Evolutionary conservation across 805 yeast species (phyloP).

Genomic region (Citeromyces nyonsensis): DNA sequence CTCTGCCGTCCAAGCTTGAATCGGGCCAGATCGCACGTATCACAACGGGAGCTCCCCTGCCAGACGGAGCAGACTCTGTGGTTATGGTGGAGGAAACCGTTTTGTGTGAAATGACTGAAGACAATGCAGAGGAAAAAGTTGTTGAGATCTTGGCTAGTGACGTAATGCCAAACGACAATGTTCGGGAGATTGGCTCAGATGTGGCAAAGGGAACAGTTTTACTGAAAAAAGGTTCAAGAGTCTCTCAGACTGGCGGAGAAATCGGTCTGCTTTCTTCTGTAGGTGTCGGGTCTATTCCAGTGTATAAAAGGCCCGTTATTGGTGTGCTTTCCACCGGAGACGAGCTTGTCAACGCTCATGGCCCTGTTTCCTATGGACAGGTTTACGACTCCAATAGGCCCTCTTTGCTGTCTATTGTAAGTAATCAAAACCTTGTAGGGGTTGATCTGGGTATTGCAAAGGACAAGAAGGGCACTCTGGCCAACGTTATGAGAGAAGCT

Average conservation of each 20-base stretch:
- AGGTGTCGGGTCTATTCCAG: conserved; percentile 21
- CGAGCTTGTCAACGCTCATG: conserved; percentile 22
- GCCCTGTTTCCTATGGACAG: conserved; percentile 19
- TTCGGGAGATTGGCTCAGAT: conserved; percentile 33
- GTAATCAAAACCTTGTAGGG: conserved; percentile 18
- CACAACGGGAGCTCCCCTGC: conserved; percentile 44
- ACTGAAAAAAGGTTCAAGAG: conserved; percentile 16
- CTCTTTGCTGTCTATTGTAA: conserved; percentile 19
- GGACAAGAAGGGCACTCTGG: conserved; percentile 19
- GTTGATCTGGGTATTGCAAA: conserved; percentile 34
- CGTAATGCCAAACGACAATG: conserved; percentile 24
- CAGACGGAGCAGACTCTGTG: conserved; percentile 35
- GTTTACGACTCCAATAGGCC: conserved; percentile 37
- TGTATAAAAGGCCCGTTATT: conserved; percentile 22
- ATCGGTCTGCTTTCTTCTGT: conserved; percentile 31
- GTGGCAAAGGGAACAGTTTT: conserved; percentile 20
- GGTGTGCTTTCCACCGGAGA: conserved; percentile 38
- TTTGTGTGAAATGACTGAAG: conserved; percentile 15
- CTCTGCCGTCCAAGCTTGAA: conserved; percentile 5
- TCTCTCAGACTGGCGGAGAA: conserved; percentile 30
- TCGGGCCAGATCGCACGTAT: conserved; percentile 25
- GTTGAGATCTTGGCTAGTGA: conserved; percentile 22
- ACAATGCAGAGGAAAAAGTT: conserved; percentile 23
- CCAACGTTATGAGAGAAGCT: conserved; percentile 9
- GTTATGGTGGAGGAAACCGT: conserved; percentile 38